phyloP scores from a whole-genome alignment of 1,139 yeast species.

The Yamadazyma kanchanaburiensis region DNA sequence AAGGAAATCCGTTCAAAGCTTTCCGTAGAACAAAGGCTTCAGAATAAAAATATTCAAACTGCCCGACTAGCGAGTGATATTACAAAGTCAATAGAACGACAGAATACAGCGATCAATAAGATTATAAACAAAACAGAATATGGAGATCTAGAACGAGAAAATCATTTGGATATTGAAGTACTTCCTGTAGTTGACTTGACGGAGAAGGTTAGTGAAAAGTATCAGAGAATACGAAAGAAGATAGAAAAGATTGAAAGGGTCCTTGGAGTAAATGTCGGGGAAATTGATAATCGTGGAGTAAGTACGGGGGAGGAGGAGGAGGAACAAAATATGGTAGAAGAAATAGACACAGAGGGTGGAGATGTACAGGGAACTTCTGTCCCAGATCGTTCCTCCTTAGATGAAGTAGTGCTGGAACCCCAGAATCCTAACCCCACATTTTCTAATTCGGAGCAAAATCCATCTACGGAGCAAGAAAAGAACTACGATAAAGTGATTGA shows the following conservation, averaged over 20 bases:
- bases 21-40: constrained; percentile 35
- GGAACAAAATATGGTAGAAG: constrained; percentile 8
- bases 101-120: constrained; percentile 18
- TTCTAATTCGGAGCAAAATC: too few species aligned
- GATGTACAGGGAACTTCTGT: too few species aligned
- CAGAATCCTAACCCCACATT: too few species aligned
- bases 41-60: constrained; percentile 31
- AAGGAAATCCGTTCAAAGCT: constrained; percentile 32
- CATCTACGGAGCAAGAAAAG: too few species aligned
- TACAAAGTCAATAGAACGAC: constrained; percentile 17
- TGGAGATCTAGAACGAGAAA: constrained; percentile 1
- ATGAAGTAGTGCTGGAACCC: too few species aligned
- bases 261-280: too few species aligned
- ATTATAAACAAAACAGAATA: constrained; percentile 6
- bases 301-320: too few species aligned
- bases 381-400: too few species aligned
- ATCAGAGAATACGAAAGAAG: too few species aligned
- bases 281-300: too few species aligned
- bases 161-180: constrained; percentile 14
- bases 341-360: constrained; percentile 2
- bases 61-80: constrained; percentile 25
- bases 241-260: too few species aligned
- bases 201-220: constrained; percentile 11
- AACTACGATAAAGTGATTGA: too few species aligned
- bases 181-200: constrained; percentile 13